Conservation (phyloP, 1,139 yeast genomes). For the Geotrichum histeridarum region DNA sequence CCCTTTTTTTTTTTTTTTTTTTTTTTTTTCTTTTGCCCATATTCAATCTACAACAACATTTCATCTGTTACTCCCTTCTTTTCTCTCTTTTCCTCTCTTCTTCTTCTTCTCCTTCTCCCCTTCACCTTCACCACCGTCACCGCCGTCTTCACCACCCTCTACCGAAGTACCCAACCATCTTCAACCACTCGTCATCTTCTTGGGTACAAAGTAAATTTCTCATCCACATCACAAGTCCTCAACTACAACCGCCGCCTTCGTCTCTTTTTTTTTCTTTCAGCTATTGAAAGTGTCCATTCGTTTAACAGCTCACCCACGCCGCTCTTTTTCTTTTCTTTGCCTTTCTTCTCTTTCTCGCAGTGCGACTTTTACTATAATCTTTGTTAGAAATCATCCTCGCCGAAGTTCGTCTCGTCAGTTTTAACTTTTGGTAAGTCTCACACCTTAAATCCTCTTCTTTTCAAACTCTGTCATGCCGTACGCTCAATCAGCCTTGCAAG, state of each 20-base stretch:
- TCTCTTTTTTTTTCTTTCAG: not conserved
- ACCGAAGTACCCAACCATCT: not conserved
- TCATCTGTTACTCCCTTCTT: too few species aligned
- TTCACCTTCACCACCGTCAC: not conserved
- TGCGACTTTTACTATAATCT: not conserved
- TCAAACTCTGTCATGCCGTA: too few species aligned
- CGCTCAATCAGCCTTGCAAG: too few species aligned
- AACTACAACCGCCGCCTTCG: not conserved
- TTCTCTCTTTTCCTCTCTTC: not conserved
- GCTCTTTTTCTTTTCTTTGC: not conserved
- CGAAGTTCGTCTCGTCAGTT: not conserved
- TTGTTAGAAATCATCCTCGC: not conserved
- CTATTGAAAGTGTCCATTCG: not conserved
- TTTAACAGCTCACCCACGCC: constrained; percentile 1
- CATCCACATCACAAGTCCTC: not conserved
- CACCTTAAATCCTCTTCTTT: not conserved
- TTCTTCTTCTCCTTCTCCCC: not conserved
- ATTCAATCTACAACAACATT: not conserved
- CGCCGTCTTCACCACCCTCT: not conserved
- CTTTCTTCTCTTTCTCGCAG: not conserved
- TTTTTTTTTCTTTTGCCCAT: not conserved
- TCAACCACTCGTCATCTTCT: not conserved
- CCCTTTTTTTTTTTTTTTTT: constrained; percentile 5
- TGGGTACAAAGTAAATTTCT: not conserved
- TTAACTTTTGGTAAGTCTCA: constrained; percentile 1